A percentile compares a stretch with the other conserved stretches of the same genome.
Evolutionary conservation across 768 basidiomycete species (phyloP).

Genomic region (Amanita thiersii): DNA sequence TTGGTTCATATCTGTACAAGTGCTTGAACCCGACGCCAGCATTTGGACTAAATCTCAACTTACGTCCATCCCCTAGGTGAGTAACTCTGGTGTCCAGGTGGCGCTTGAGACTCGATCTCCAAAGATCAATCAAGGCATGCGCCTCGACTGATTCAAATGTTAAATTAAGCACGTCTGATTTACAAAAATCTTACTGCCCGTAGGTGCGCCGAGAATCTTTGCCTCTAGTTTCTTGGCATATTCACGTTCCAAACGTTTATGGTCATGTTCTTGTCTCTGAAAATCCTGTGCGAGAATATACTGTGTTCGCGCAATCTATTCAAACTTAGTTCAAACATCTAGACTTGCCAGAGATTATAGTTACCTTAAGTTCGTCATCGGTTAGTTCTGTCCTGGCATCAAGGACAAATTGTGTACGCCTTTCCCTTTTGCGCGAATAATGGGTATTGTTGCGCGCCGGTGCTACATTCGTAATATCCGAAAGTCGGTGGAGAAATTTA

Average conservation of each 20-base stretch:
- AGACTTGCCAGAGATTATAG: conserved; percentile 7
- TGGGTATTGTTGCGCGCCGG: no score
- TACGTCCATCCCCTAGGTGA: conserved; percentile 8
- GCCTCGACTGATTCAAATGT: conserved; percentile 46
- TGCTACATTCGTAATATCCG: no score
- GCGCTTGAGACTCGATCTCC: conserved; percentile 63
- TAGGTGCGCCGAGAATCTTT: conserved; percentile 61
- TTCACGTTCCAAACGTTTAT: conserved; percentile 51
- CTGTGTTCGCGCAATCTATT: conserved; percentile 33
- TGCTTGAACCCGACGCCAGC: no score
- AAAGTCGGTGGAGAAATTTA: no score
- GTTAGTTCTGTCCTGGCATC: conserved; percentile 76
- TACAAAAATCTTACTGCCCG: conserved; percentile 40
- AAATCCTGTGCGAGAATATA: conserved; percentile 58
- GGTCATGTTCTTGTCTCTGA: conserved; percentile 40
- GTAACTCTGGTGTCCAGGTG: conserved; percentile 60
- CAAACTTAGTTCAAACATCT: background rate
- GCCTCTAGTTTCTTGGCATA: conserved; percentile 46
- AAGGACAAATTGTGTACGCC: conserved; percentile 49
- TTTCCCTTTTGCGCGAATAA: conserved; percentile 15
- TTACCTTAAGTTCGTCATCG: conserved; percentile 72
- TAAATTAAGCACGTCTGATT: background rate
- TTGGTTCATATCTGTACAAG: no score
- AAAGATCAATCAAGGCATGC: conserved; percentile 61
- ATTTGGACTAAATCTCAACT: no score